phyloP scores from a whole-genome alignment of 1,284 basidiomycete species.

The Somion occarium region DNA sequence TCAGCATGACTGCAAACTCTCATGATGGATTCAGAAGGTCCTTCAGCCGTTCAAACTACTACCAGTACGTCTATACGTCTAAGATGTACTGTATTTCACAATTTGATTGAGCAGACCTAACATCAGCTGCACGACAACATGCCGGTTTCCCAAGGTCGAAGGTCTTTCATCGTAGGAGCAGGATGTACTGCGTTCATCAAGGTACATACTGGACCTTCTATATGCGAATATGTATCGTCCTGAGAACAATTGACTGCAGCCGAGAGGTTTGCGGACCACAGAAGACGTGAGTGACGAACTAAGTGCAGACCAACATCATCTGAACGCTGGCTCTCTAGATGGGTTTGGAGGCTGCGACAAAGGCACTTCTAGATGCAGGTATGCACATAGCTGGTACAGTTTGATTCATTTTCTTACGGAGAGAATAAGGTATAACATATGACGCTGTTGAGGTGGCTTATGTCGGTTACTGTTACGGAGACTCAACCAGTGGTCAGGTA shows the following conservation, averaged over 20 bases:
- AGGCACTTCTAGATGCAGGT: conserved; percentile 84
- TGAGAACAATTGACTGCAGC: conserved; percentile 43
- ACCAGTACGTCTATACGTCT: no score
- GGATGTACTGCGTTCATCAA: conserved; percentile 83
- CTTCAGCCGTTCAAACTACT: no score
- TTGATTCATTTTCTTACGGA: background rate
- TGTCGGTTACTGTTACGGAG: conserved; percentile 79
- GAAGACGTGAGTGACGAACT: conserved; percentile 50
- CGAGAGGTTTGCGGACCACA: conserved; percentile 56
- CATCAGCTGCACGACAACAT: no score
- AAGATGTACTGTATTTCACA: no score
- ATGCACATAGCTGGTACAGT: background rate
- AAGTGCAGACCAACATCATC: background rate
- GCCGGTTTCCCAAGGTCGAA: no score
- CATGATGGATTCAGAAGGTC: background rate
- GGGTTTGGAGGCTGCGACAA: conserved; percentile 80
- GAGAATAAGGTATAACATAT: conserved; percentile 76
- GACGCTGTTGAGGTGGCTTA: conserved; percentile 72
- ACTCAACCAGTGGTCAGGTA: conserved; percentile 79
- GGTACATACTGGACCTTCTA: conserved; percentile 30
- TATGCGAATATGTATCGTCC: no score
- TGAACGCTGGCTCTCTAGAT: conserved; percentile 56
- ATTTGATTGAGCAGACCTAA: no score
- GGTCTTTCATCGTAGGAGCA: conserved; percentile 70
- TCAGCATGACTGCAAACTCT: no score